Evolutionary conservation across 768 basidiomycete genomes (phyloP), one percentile per base, ranked within the genome.

Genomic region (Boletus tylopilopsis): DNA sequence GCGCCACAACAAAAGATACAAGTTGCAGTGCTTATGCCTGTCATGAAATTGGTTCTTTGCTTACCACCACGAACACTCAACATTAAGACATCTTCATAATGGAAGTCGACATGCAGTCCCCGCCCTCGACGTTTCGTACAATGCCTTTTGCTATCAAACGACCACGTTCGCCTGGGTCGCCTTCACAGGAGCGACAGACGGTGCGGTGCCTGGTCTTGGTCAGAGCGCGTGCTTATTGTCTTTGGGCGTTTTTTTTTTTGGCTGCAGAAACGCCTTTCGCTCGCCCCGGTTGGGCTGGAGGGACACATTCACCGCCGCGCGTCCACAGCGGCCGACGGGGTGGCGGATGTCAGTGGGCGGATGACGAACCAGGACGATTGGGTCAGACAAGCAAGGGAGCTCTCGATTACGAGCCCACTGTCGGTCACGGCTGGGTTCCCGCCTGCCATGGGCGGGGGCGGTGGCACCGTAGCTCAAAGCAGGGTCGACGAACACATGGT

Each of bases 331-430:
- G n/a, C 52, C 9, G 57, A 56, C 40, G 56, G 55, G 43, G 51
- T 44, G 43, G 32, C 48, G 48, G 52, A n/a, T n/a, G n/a, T n/a
- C n/a, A n/a, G 33, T 21, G 36, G 61, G 15, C 56, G 75, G 57
- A 65, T 73, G 23, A 69, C 74, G 35, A 65, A 69, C 16, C 76
- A 79, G 9, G 87, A 88, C 50, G 87, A 90, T 60, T 90, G 86
- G 88, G 87, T 90, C 11, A 72, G 74, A 50, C 85, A 83, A 60
- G 78, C 88, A 5, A 76, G 79, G 46, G 82, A 77, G 40, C 74
- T 90, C 52, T 75, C 77, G n/a, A 84, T 90, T 33, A 13, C 57
- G 38, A 65, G 63, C 24, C 63, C 63, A 13, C 36, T 63, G 22
- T 42, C 58, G 6, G 51, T 62, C 48, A 39, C 55, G 25, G 39